phyloP scores from a whole-genome alignment of 768 basidiomycete species.

The Pleurotus ostreatus region DNA sequence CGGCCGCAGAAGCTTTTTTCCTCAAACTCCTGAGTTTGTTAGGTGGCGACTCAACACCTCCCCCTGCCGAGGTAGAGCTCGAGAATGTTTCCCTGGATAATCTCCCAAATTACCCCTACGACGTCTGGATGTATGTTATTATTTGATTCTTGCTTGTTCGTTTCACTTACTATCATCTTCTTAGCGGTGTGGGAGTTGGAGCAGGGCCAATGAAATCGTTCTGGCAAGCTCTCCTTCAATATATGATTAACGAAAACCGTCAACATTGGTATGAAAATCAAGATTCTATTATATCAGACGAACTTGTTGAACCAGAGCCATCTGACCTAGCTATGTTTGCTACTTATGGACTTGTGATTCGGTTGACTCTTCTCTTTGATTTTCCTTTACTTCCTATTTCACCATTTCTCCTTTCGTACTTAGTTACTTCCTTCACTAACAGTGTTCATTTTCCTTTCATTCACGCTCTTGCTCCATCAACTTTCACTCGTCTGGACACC shows the following conservation, averaged over 20 bases:
- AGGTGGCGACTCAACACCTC: too few species aligned
- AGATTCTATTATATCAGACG: neutral
- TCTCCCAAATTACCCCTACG: too few species aligned
- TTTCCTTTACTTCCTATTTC: constrained; percentile 1
- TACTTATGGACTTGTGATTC: neutral
- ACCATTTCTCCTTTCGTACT: constrained; percentile 4
- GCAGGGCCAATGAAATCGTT: constrained; percentile 3
- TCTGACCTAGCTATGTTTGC: neutral
- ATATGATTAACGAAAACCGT: neutral
- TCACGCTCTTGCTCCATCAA: constrained; percentile 1
- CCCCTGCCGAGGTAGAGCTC: too few species aligned
- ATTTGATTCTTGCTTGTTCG: neutral
- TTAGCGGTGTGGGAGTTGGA: constrained; percentile 3
- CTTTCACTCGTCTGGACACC: neutral
- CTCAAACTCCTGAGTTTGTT: too few species aligned
- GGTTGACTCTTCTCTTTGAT: neutral
- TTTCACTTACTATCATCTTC: neutral
- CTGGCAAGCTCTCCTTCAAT: neutral
- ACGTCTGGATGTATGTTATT: neutral
- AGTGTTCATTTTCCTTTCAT: neutral
- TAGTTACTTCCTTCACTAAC: neutral
- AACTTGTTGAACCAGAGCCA: neutral
- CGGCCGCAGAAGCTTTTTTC: too few species aligned
- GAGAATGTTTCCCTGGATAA: too few species aligned
- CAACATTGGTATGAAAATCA: neutral